Base-by-base conservation (phyloP, 495 filamentous ascomycete species). In the Podospora bellae-mahoneyi region DNA sequence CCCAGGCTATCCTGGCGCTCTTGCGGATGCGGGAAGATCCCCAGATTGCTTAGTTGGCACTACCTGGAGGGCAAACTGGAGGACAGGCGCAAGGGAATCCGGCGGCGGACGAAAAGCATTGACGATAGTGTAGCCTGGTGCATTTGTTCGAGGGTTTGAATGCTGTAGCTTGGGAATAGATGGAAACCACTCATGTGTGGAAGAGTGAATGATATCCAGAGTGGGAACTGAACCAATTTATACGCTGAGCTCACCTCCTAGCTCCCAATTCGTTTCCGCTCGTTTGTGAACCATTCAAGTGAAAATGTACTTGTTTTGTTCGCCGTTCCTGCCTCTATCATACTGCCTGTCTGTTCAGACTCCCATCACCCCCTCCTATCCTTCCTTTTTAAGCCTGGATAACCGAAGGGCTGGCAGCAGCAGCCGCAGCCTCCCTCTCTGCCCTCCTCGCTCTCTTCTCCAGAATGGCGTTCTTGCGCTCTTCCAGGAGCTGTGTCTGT, bases 371-470 rank as follows among this genome's bases (percentile, higher is more conserved):
- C 7, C 39, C 39, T 10, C 61, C 18, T 27, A 13, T n/a, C 32
- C 59, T 44, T 39, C 20, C 15, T 18, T 30, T 23, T 75, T 68
- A 78, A 54, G 70, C 72, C 27, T 74, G 60, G 27, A 69, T 74
- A 18, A 69, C 71, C 19, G 65, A 83, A 66, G 72, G 60, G 27
- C 61, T 62, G 16, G 60, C 68, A 10, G 65, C 64, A 9, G 64
- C 66, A 16, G 48, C 69, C 68, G 74, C 74, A 4, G 76, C 78
- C 64, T 89, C 86, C 55, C 85, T 81, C 76, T 88, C 84, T 60
- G 90, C 90, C 77, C 90, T 84, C 78, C 93, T 81, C 77, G 86
- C 88, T 77, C 94, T 83, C 88, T 97, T 99, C 81, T 96, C 96
- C 23, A 98, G 81, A 72, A 99, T 85, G 48, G 81, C 76, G 71